Evolutionary conservation across 805 yeast genomes (phyloP).

Genomic region (Cyberlindnera sargentensis): DNA sequence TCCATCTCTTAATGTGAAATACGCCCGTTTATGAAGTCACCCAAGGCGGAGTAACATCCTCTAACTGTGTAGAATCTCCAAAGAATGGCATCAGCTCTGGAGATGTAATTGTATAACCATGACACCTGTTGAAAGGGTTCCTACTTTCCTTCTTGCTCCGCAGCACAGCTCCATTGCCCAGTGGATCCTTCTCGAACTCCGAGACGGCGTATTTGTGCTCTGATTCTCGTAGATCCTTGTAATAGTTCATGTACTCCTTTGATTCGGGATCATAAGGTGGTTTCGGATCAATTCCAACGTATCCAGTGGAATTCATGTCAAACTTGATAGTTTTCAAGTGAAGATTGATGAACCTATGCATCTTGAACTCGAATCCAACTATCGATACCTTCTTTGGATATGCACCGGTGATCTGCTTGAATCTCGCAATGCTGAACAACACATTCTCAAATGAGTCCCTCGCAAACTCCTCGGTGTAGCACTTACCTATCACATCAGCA

Average conservation of each 20-base stretch:
- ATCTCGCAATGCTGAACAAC: constrained; percentile 50
- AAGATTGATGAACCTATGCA: constrained; percentile 44
- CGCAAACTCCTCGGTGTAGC: constrained; percentile 62
- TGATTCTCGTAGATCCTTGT: constrained; percentile 35
- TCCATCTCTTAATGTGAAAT: background rate
- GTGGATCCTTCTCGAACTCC: constrained; percentile 50
- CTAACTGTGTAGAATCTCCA: background rate
- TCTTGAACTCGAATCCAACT: constrained; percentile 72
- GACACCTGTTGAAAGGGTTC: constrained; percentile 46
- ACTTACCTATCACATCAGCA: constrained; percentile 6
- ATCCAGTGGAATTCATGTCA: constrained; percentile 32
- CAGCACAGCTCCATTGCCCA: constrained; percentile 43
- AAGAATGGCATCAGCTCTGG: constrained; percentile 13
- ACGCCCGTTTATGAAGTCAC: background rate
- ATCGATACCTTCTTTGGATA: constrained; percentile 51
- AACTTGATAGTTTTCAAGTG: constrained; percentile 50
- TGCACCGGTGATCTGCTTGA: constrained; percentile 34
- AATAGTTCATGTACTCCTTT: constrained; percentile 31
- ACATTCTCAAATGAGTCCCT: constrained; percentile 78
- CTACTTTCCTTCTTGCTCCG: constrained; percentile 42
- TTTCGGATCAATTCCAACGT: constrained; percentile 52
- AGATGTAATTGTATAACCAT: constrained; percentile 27
- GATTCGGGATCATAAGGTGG: constrained; percentile 29
- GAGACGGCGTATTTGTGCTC: constrained; percentile 49
- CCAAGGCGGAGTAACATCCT: constrained; percentile 7